These are phyloP conservation scores for Amanita rubescens DNA, from an alignment of 768 basidiomycete genomes.

Conservation along the genomic window DNA sequence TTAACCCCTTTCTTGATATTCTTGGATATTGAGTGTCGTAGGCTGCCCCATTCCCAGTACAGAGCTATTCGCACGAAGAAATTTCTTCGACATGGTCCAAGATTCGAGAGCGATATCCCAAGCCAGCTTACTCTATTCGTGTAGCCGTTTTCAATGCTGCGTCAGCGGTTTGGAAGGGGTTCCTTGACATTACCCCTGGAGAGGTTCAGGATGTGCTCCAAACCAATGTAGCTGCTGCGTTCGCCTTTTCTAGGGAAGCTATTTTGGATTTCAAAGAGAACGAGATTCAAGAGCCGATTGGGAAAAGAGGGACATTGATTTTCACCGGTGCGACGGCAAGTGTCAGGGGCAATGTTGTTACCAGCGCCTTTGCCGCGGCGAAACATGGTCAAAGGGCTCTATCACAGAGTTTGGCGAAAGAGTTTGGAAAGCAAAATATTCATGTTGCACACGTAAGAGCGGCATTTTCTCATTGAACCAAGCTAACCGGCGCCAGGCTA, in stretches of 20 bases:
- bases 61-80: constrained; percentile 40
- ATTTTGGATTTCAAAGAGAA: constrained; percentile 56
- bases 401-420: constrained; percentile 66
- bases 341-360: constrained; percentile 50
- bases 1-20: constrained; percentile 7
- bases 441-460: constrained; percentile 71
- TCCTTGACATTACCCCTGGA: constrained; percentile 53
- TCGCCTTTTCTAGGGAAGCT: constrained; percentile 55
- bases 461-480: constrained; percentile 10
- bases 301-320: constrained; percentile 55
- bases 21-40: constrained; percentile 15
- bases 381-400: constrained; percentile 59
- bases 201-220: constrained; percentile 47
- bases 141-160: constrained; percentile 62
- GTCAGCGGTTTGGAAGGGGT: constrained; percentile 53
- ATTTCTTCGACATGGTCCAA: constrained; percentile 42
- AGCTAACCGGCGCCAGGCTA: constrained; percentile 30
- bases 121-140: constrained; percentile 43
- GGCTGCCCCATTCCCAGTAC: constrained; percentile 53
- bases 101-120: constrained; percentile 39
- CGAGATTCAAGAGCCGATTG: constrained; percentile 36
- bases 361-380: constrained; percentile 56
- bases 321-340: constrained; percentile 73
- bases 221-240: constrained; percentile 49
- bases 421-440: constrained; percentile 68